Conservation (phyloP, 2,329 filamentous ascomycete species). For the Penicillium glabrum region DNA sequence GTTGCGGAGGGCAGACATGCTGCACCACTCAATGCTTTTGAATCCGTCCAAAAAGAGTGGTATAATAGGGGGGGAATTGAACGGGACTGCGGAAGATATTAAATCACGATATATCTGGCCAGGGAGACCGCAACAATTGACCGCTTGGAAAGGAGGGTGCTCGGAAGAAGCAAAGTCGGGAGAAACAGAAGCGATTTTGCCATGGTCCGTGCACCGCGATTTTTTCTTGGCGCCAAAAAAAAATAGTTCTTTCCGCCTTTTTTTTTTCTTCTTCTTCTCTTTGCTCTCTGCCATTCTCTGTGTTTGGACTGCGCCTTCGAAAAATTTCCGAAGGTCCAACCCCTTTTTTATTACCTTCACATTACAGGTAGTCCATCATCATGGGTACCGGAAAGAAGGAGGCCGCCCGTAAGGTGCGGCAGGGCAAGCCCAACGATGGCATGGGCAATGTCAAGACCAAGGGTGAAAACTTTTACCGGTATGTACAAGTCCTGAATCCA, state of each 20-base stretch:
- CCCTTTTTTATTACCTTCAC: conserved; percentile 16
- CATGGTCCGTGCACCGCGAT: conserved; percentile 37
- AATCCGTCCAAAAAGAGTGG: neutral
- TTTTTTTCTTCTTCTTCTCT: conserved; percentile 31
- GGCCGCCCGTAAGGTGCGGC: conserved; percentile 73
- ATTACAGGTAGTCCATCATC: conserved; percentile 15
- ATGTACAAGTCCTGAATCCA: conserved; percentile 30
- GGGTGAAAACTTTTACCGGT: conserved; percentile 98
- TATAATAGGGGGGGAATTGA: neutral
- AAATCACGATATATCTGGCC: conserved; percentile 4
- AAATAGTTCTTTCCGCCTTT: conserved; percentile 29
- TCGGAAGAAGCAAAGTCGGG: conserved; percentile 24
- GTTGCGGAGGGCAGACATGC: conserved; percentile 39
- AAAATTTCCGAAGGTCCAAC: conserved; percentile 24
- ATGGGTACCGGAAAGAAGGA: conserved; percentile 97
- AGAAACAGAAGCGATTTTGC: conserved; percentile 40
- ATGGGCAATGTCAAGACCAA: conserved; percentile 90
- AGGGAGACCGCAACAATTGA: conserved; percentile 1
- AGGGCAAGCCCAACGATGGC: conserved; percentile 82
- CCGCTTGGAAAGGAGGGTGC: conserved; percentile 15
- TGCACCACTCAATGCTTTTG: conserved; percentile 8
- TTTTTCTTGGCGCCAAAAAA: conserved; percentile 38
- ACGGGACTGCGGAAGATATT: neutral
- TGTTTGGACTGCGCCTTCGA: conserved; percentile 28
- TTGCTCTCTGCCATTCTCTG: conserved; percentile 33